Conservation (phyloP, 257 asterid species). For the Lycium ferocissimum region DNA sequence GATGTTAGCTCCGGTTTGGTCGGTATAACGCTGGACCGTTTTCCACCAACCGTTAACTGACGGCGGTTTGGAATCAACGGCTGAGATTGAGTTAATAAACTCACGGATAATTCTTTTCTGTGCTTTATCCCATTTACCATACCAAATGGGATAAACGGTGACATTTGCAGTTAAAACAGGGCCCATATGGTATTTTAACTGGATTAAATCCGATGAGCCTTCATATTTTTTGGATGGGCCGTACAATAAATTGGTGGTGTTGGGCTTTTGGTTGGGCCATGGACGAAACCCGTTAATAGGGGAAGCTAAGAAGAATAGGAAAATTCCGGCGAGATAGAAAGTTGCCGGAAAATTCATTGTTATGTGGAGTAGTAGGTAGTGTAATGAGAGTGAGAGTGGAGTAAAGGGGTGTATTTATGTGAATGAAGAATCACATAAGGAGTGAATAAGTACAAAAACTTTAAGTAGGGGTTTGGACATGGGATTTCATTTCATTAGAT, state of each 20-base stretch:
- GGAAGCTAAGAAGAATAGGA: not conserved
- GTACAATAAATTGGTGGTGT: slow-evolving; percentile 56
- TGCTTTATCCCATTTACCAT: slow-evolving; percentile 66
- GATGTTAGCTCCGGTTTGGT: slow-evolving; percentile 69
- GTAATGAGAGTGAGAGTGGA: slow-evolving; percentile 18
- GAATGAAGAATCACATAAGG: not conserved
- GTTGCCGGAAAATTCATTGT: not conserved
- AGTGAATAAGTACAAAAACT: not conserved
- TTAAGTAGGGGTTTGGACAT: too few species aligned
- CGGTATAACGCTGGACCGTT: slow-evolving; percentile 71
- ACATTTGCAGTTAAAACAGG: slow-evolving; percentile 75
- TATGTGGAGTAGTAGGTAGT: slow-evolving; percentile 1
- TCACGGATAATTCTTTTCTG: slow-evolving; percentile 88
- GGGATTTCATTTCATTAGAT: too few species aligned
- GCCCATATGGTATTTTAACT: slow-evolving; percentile 86
- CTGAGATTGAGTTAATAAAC: slow-evolving; percentile 73
- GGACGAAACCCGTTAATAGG: slow-evolving; percentile 65
- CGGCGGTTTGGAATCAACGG: slow-evolving; percentile 52
- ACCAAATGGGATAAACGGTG: slow-evolving; percentile 87
- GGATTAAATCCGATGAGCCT: slow-evolving; percentile 81
- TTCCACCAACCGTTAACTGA: slow-evolving; percentile 85
- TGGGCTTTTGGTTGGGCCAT: slow-evolving; percentile 57
- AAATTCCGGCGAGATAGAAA: not conserved
- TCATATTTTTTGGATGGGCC: slow-evolving; percentile 78
- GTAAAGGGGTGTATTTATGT: not conserved